Conservation (phyloP, 371 early-diverging fungal genomes). For the Mucor indicus region DNA sequence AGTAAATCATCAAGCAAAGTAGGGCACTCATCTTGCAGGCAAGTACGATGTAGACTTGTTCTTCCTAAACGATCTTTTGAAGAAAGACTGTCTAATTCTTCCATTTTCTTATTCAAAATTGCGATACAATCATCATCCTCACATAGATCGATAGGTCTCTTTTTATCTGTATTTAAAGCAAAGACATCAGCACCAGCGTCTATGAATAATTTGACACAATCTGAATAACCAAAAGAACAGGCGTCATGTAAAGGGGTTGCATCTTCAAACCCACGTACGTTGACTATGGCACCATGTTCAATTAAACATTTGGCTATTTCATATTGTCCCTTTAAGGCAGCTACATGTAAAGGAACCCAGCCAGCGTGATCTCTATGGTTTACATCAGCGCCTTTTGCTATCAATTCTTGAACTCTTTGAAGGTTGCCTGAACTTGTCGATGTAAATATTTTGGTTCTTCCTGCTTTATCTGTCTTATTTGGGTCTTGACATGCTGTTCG, state of each 20-base stretch:
- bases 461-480: constrained; percentile 51
- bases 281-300: constrained; percentile 48
- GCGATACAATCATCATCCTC: constrained; percentile 29
- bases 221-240: constrained; percentile 62
- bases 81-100: constrained; percentile 31
- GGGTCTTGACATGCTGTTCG: constrained; percentile 33
- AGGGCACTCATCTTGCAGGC: constrained; percentile 21
- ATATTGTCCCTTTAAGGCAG: constrained; percentile 56
- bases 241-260: constrained; percentile 84
- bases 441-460: constrained; percentile 50
- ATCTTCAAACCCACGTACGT: constrained; percentile 56
- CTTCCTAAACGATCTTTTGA: constrained; percentile 27
- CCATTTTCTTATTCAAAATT: constrained; percentile 28
- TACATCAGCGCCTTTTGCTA: constrained; percentile 48
- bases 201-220: constrained; percentile 54
- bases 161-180: constrained; percentile 50
- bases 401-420: constrained; percentile 39
- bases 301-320: constrained; percentile 57
- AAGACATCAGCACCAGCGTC: constrained; percentile 53
- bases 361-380: constrained; percentile 60
- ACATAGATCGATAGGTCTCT: constrained; percentile 51
- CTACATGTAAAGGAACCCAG: constrained; percentile 64
- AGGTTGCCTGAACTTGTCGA: constrained; percentile 41
- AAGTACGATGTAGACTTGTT: constrained; percentile 37
- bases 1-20: constrained; percentile 24